Evolutionary conservation across 495 filamentous ascomycete species (phyloP).

Genomic region (Penicillium soppii): DNA sequence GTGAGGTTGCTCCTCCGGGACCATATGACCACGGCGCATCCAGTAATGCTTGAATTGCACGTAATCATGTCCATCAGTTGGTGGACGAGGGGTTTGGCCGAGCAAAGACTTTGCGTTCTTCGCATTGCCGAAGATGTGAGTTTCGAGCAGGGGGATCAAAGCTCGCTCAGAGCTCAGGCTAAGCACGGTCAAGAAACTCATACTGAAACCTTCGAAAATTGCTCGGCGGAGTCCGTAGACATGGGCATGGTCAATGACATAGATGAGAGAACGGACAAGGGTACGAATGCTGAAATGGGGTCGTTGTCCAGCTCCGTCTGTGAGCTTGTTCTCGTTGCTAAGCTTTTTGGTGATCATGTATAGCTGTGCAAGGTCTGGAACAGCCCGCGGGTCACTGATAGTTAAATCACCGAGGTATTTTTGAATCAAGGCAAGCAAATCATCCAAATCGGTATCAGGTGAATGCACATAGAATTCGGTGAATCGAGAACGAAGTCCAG

Average conservation of each 20-base stretch:
- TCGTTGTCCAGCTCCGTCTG: constrained; percentile 89
- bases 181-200: constrained; percentile 91
- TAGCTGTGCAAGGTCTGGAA: constrained; percentile 74
- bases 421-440: constrained; percentile 79
- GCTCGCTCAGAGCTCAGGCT: constrained; percentile 72
- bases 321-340: constrained; percentile 76
- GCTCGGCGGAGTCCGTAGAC: constrained; percentile 86
- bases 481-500: constrained; percentile 81
- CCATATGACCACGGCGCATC: constrained; percentile 71
- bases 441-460: constrained; percentile 80
- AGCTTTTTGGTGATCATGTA: constrained; percentile 85
- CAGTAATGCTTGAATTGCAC: constrained; percentile 93
- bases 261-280: constrained; percentile 84
- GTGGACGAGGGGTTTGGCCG: constrained; percentile 69
- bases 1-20: constrained; percentile 69
- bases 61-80: constrained; percentile 72
- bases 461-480: constrained; percentile 91
- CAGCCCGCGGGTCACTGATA: constrained; percentile 61
- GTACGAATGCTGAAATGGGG: constrained; percentile 96
- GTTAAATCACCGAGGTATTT: constrained; percentile 75
- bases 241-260: constrained; percentile 78
- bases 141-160: constrained; percentile 77
- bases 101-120: constrained; percentile 67
- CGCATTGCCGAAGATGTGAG: constrained; percentile 69
- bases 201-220: constrained; percentile 94